These are phyloP conservation scores for Fennellomyces sp. DNA, from an alignment of 371 early-diverging fungal species.

Conservation along the genomic window DNA sequence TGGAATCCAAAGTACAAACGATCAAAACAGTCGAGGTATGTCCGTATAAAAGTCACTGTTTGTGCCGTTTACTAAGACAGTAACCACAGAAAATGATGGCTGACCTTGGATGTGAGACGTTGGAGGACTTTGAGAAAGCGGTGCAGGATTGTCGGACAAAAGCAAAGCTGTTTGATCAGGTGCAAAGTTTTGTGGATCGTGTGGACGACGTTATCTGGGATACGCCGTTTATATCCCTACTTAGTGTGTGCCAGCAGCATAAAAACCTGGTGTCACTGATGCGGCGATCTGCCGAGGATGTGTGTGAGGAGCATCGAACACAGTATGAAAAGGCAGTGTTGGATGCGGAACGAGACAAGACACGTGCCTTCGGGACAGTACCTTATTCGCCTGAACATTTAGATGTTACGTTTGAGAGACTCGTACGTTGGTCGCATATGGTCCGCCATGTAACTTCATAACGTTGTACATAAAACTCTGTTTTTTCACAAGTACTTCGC, in stretches of 20 bases:
- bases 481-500: too few species aligned
- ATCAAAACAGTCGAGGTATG: background rate
- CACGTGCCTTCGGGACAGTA: background rate
- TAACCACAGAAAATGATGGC: background rate
- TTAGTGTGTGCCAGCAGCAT: slow-evolving; percentile 10
- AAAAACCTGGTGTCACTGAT: background rate
- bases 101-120: slow-evolving; percentile 4
- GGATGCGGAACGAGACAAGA: slow-evolving; percentile 11
- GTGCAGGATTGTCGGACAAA: slow-evolving; percentile 10
- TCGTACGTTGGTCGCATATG: slow-evolving; percentile 17
- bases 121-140: background rate
- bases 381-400: slow-evolving; percentile 18
- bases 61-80: background rate
- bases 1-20: background rate
- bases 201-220: slow-evolving; percentile 14
- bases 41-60: background rate
- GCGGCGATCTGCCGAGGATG: slow-evolving; percentile 7
- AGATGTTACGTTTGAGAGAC: slow-evolving; percentile 15
- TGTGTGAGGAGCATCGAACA: slow-evolving; percentile 10
- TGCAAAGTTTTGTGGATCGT: slow-evolving; percentile 11
- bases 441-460: slow-evolving; percentile 9
- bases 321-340: slow-evolving; percentile 16
- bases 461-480: background rate
- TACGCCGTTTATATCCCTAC: slow-evolving; percentile 11
- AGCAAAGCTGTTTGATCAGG: slow-evolving; percentile 9